phyloP scores from a whole-genome alignment of 2,329 filamentous ascomycete species.

The Xylariaceae sp. region DNA sequence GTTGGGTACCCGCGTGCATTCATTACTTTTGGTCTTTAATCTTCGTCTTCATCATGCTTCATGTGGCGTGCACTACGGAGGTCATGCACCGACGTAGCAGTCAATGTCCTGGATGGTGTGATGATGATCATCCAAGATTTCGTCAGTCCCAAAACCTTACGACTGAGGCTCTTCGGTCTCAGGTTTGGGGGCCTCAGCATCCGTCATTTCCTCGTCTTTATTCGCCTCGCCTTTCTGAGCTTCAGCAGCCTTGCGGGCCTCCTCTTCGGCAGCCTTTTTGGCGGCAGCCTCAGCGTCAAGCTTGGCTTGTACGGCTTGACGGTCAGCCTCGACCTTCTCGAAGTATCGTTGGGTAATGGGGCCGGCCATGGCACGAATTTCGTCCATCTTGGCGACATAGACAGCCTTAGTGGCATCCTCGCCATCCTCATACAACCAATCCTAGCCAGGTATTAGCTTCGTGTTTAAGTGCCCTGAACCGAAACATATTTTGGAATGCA shows the following conservation, averaged over 20 bases:
- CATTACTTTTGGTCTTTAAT: constrained; percentile 1
- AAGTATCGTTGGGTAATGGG: constrained; percentile 93
- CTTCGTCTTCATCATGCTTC: constrained; percentile 1
- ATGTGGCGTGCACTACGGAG: background rate
- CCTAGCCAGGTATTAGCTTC: constrained; percentile 49
- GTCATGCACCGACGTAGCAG: too few relatives aligned
- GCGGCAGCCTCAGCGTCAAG: constrained; percentile 74
- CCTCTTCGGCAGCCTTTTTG: constrained; percentile 57
- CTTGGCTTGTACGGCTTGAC: constrained; percentile 71
- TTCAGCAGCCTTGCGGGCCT: constrained; percentile 34
- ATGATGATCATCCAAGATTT: too few relatives aligned
- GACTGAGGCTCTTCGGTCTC: constrained; percentile 44
- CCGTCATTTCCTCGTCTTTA: constrained; percentile 61
- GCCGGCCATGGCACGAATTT: constrained; percentile 85
- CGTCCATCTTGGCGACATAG: constrained; percentile 93
- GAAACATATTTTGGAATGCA: constrained; percentile 5
- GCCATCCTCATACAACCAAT: constrained; percentile 97
- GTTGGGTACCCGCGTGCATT: background rate
- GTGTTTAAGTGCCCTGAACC: background rate
- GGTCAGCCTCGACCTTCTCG: constrained; percentile 87
- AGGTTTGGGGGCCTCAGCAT: constrained; percentile 50
- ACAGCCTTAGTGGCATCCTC: constrained; percentile 91
- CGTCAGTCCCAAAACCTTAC: constrained; percentile 49
- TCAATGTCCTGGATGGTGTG: too few relatives aligned
- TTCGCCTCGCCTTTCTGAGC: constrained; percentile 46